Base-by-base conservation (phyloP, 1,284 basidiomycete species). In the Dichomitus squalens region DNA sequence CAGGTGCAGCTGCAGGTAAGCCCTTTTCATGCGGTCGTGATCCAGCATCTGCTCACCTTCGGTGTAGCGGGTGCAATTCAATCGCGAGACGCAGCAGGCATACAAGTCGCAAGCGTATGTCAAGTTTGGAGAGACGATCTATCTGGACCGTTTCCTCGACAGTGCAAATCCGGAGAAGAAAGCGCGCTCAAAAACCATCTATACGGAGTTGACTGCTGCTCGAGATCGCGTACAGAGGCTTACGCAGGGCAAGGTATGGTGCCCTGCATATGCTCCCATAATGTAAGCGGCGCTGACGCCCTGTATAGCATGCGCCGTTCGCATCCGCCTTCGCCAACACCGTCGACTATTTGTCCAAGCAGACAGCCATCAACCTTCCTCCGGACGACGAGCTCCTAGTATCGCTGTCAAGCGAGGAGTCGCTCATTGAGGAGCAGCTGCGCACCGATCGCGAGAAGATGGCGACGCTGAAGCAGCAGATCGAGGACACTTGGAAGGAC, bases 51-150 rank as follows among this genome's bases (percentile, higher is more conserved):
- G 43, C 59, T 35, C 35, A 43, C 7, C 14, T 25, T 7, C 38
- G 7, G n/a, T 31, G 14, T 65, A 98, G 92, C 84, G 96, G 59
- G 97, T 96, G 1, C 96, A 98, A 85, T 99, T 96, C 76, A 96
- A 99, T 71, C 84, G 94, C 14, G 88, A 90, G 64, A 92, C 88
- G 0, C 79, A 92, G 55, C 88, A 95, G 61, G 88, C 95, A 16
- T 96, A 92, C 78, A 99, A 99, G 74, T 95, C 92, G 9, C 96
- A 99, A 70, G 95, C 94, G 1, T 96, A 96, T 69, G 87, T 99
- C 63, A 91, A 90, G 66, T 96, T 97, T 69, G 87, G 81, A 5
- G 92, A 96, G 71, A 90, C 85, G 11, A 79, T 99, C 7, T 89
- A 85, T 67, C 87, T 99, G 84, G 96, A 98, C 71, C 88, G 97